These are phyloP conservation scores for Globisporangium canariense DNA, from an alignment of 352 stramenopile species.

Conservation along the genomic window DNA sequence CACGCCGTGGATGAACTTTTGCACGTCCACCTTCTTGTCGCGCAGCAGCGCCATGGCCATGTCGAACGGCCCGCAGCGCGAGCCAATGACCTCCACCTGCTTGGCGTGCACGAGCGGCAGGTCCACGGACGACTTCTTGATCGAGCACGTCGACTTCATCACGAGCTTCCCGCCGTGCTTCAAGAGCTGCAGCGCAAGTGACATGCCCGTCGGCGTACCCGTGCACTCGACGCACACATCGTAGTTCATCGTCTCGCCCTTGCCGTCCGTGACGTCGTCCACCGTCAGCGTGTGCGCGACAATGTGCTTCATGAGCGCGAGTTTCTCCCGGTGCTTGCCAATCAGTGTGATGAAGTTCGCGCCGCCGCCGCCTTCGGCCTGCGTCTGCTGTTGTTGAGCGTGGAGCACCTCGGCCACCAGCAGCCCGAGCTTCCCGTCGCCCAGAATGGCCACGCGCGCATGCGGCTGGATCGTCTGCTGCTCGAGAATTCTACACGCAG, in stretches of 20 bases:
- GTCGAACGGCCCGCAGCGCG: slow-evolving; percentile 61
- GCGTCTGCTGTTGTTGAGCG: slow-evolving; percentile 5
- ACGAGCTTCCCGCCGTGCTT: slow-evolving; percentile 32
- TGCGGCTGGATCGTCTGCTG: slow-evolving; percentile 57
- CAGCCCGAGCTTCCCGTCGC: slow-evolving; percentile 88
- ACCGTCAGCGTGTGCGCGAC: slow-evolving; percentile 33
- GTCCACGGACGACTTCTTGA: slow-evolving; percentile 29
- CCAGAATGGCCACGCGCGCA: slow-evolving; percentile 75
- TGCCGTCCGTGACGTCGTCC: slow-evolving; percentile 9
- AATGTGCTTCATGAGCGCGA: slow-evolving; percentile 47
- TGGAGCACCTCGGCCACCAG: slow-evolving; percentile 83
- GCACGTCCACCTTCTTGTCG: slow-evolving; percentile 46
- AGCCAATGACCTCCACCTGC: slow-evolving; percentile 50
- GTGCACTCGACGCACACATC: slow-evolving; percentile 73
- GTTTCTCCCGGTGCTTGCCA: slow-evolving; percentile 55
- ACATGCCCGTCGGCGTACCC: slow-evolving; percentile 39
- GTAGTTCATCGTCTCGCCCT: slow-evolving; percentile 20
- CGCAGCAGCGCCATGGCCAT: slow-evolving; percentile 52
- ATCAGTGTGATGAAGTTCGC: slow-evolving; percentile 44
- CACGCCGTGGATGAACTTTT: slow-evolving; percentile 63
- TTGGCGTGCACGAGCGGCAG: slow-evolving; percentile 33
- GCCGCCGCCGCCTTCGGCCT: slow-evolving; percentile 1
- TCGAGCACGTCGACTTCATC: slow-evolving; percentile 53
- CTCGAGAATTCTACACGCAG: slow-evolving; percentile 83
- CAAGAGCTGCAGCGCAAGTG: slow-evolving; percentile 40